Conservation (phyloP, 768 basidiomycete species). For the Tricholoma sp. region DNA sequence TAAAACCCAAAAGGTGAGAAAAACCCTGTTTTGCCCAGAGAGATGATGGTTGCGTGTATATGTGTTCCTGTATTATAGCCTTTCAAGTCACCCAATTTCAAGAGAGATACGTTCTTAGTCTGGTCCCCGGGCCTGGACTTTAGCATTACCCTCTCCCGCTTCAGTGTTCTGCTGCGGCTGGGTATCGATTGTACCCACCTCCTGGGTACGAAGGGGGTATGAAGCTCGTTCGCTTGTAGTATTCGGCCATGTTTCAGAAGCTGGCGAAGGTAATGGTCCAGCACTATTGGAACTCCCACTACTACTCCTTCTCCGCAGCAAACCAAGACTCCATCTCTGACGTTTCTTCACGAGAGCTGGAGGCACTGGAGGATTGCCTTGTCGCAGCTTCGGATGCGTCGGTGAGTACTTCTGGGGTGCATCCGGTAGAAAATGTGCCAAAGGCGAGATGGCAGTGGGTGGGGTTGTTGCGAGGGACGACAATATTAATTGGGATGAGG, state of each 20-base stretch:
- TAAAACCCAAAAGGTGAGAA: not conserved
- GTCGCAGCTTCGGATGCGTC: constrained; percentile 21
- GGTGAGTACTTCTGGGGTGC: constrained; percentile 10
- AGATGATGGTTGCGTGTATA: not conserved
- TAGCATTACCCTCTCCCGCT: not conserved
- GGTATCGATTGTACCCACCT: not conserved
- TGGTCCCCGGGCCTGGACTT: not conserved
- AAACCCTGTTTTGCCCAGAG: not conserved
- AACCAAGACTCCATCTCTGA: constrained; percentile 17
- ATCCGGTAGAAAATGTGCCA: constrained; percentile 7
- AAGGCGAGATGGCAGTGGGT: constrained; percentile 7
- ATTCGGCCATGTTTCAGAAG: not conserved
- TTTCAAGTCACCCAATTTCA: not conserved
- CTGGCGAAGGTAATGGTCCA: not conserved
- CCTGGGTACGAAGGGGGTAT: not conserved
- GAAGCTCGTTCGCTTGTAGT: not conserved
- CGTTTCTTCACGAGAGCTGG: constrained; percentile 24
- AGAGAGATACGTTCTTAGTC: not conserved
- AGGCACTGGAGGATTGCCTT: constrained; percentile 21
- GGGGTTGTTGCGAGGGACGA: constrained; percentile 13
- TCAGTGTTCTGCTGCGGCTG: not conserved
- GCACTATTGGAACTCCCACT: constrained; percentile 1
- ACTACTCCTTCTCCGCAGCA: constrained; percentile 11
- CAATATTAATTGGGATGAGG: constrained; percentile 5
- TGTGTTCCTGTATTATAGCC: not conserved